Percentiles rank a stretch among this genome's conserved stretches.
These are phyloP conservation scores for Conoideocrella luteorostrata DNA, from an alignment of 2,329 filamentous ascomycete species.

Conservation along the genomic window DNA sequence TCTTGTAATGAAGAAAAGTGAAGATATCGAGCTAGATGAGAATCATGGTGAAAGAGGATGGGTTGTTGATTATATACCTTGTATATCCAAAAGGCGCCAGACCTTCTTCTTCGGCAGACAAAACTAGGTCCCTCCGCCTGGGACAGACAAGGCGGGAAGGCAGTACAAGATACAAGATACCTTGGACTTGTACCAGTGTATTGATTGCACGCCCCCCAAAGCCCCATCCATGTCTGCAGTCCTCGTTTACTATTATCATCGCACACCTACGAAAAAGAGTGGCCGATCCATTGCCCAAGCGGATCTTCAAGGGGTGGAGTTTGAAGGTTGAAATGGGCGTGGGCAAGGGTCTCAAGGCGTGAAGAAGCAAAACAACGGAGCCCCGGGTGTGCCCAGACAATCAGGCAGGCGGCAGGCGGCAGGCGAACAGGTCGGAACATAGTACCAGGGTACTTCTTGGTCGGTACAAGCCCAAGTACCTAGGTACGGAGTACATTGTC, in stretches of 20 bases:
- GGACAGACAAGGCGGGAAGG: too few species aligned
- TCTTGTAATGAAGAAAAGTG: background rate
- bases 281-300: constrained; percentile 3
- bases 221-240: constrained; percentile 1
- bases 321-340: constrained; percentile 2
- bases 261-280: background rate
- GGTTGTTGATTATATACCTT: constrained; percentile 8
- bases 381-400: background rate
- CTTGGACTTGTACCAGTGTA: background rate
- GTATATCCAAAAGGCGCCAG: constrained; percentile 2
- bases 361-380: background rate
- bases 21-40: constrained; percentile 1
- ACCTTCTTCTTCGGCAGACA: constrained; percentile 1
- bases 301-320: constrained; percentile 4
- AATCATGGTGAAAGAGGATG: constrained; percentile 2
- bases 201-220: background rate
- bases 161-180: background rate
- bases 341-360: background rate
- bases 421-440: background rate
- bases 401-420: background rate
- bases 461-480: too few species aligned
- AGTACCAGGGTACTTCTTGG: too few species aligned
- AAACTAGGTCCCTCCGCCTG: background rate
- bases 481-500: too few species aligned
- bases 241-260: constrained; percentile 7